These are phyloP conservation scores for Micromonas commoda DNA, from an alignment of 139 green algal species.

Conservation along the genomic window DNA sequence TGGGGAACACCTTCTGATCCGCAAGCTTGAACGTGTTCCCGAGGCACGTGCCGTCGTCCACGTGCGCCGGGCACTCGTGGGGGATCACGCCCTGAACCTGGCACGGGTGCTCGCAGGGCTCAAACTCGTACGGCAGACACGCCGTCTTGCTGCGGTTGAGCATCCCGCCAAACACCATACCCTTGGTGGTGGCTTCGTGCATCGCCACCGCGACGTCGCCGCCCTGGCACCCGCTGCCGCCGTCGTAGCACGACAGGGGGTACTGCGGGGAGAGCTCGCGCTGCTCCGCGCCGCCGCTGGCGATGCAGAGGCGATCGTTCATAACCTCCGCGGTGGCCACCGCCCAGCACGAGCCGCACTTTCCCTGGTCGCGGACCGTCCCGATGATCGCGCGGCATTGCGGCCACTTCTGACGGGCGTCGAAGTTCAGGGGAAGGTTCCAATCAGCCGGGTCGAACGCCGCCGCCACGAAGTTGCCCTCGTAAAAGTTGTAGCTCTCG, in stretches of 20 bases:
- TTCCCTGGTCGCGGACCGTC: conserved; percentile 7
- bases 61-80: neutral
- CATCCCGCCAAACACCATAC: neutral
- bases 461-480: neutral
- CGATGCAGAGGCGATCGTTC: conserved; percentile 11
- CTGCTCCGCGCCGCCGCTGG: neutral
- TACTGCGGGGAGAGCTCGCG: neutral
- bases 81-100: neutral
- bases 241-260: neutral
- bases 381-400: neutral
- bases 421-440: neutral
- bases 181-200: neutral
- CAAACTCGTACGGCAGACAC: conserved; percentile 18
- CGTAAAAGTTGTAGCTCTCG: neutral
- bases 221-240: neutral
- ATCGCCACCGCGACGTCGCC: conserved; percentile 1
- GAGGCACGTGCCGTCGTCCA: neutral
- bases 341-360: conserved; percentile 21
- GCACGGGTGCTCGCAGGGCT: conserved; percentile 24
- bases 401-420: neutral
- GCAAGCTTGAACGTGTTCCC: no score
- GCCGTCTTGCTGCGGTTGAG: neutral
- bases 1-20: neutral
- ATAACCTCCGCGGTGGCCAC: conserved; percentile 17
- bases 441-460: neutral